phyloP scores from a whole-genome alignment of 2,329 filamentous ascomycete genomes.

The Diaporthe sp. region DNA sequence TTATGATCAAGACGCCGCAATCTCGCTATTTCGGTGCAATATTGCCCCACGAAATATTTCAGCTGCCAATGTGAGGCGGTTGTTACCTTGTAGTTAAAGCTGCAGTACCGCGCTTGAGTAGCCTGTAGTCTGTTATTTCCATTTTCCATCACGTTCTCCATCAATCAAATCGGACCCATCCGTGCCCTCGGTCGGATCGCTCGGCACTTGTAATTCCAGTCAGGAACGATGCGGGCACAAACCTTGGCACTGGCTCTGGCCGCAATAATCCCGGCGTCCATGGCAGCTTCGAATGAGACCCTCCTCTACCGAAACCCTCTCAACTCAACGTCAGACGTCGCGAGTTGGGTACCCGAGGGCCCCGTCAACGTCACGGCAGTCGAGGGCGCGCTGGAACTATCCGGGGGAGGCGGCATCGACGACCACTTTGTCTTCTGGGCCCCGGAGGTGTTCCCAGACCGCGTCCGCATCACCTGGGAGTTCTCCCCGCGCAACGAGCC shows the following conservation, averaged over 20 bases:
- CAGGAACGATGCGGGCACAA: background rate
- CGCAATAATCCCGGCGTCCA: background rate
- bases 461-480: slow-evolving; percentile 51
- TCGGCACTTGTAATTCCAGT: background rate
- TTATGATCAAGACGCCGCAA: background rate
- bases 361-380: slow-evolving; percentile 47
- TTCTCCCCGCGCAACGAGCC: slow-evolving; percentile 50
- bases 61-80: background rate
- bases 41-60: background rate
- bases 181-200: no score
- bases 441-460: slow-evolving; percentile 50
- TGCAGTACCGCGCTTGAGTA: background rate
- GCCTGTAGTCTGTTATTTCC: background rate
- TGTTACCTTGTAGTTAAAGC: background rate
- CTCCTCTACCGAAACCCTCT: slow-evolving; percentile 51
- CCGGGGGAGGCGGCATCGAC: slow-evolving; percentile 45
- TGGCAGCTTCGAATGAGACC: slow-evolving; percentile 43
- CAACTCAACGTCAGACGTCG: slow-evolving; percentile 46
- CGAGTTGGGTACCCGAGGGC: slow-evolving; percentile 50
- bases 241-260: slow-evolving; percentile 11
- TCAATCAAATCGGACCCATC: background rate
- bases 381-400: slow-evolving; percentile 48
- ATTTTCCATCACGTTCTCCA: no score
- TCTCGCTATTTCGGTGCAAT: slow-evolving; percentile 25
- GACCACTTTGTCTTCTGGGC: slow-evolving; percentile 53